Evolutionary conservation across 2,329 filamentous ascomycete genomes (phyloP).

Genomic region (Beauveria brongniartii): DNA sequence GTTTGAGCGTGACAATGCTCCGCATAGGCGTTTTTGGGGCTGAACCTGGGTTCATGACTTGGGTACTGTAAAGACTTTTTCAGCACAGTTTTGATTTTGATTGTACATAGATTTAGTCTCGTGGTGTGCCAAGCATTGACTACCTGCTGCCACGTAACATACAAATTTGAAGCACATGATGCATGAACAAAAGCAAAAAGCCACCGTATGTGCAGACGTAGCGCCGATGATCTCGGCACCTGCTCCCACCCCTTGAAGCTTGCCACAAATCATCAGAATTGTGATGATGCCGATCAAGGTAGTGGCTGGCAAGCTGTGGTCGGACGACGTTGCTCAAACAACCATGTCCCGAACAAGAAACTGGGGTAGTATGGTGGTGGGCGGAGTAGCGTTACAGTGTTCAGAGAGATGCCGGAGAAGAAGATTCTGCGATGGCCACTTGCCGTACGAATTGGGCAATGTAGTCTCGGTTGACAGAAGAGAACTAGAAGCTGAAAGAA

Average conservation of each 20-base stretch:
- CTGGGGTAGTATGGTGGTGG: neutral
- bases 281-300: neutral
- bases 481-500: neutral
- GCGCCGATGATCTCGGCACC: neutral
- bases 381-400: neutral
- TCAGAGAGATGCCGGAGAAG: neutral
- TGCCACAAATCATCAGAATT: neutral
- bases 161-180: neutral
- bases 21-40: slow-evolving; percentile 9
- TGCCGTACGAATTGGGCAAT: neutral
- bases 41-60: neutral
- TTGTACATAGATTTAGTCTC: slow-evolving; percentile 9
- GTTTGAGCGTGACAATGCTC: slow-evolving; percentile 5
- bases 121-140: slow-evolving; percentile 9
- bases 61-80: neutral
- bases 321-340: neutral
- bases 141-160: slow-evolving; percentile 7
- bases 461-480: neutral
- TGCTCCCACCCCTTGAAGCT: neutral
- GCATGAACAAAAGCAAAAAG: slow-evolving; percentile 1
- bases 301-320: neutral
- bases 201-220: neutral
- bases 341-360: neutral
- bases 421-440: neutral
- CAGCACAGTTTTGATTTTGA: neutral